These are phyloP conservation scores for Setaria viridis DNA, from an alignment of 202 grass and related monocot species.

Conservation along the genomic window DNA sequence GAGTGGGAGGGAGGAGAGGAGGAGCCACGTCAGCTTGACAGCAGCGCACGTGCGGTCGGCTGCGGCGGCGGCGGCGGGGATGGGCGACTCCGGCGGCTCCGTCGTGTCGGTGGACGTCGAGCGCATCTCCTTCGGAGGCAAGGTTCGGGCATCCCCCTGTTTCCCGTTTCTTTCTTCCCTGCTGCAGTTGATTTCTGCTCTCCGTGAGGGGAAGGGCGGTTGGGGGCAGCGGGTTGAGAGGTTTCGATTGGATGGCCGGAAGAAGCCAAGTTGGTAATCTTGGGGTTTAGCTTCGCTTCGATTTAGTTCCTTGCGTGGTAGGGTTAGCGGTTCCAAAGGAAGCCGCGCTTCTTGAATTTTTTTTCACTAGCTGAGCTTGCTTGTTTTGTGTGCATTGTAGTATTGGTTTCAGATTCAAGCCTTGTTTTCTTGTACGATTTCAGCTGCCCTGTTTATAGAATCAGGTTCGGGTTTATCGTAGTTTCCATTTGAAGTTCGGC, in stretches of 20 bases:
- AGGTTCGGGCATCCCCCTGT: slow-evolving; percentile 53
- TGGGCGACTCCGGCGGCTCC: slow-evolving; percentile 75
- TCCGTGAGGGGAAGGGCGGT: background rate
- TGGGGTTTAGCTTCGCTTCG: slow-evolving; percentile 41
- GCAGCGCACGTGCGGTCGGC: slow-evolving; percentile 22
- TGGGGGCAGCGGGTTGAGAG: slow-evolving; percentile 24
- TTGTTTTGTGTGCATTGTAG: slow-evolving; percentile 20
- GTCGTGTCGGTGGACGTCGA: slow-evolving; percentile 87
- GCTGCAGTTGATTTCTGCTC: slow-evolving; percentile 20
- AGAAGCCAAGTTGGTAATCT: slow-evolving; percentile 30
- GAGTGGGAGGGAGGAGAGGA: background rate
- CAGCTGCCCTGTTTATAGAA: background rate
- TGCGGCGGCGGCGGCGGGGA: slow-evolving; percentile 21
- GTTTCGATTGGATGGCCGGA: background rate
- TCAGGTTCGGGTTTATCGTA: slow-evolving; percentile 7
- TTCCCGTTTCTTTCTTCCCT: slow-evolving; percentile 19
- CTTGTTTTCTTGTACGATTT: slow-evolving; percentile 29
- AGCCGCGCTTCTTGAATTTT: slow-evolving; percentile 1
- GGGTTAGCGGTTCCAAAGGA: slow-evolving; percentile 27
- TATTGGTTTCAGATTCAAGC: slow-evolving; percentile 44
- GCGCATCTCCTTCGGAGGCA: slow-evolving; percentile 94
- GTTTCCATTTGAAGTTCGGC: background rate
- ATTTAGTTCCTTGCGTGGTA: slow-evolving; percentile 5
- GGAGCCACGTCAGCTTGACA: slow-evolving; percentile 30
- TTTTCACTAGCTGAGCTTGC: slow-evolving; percentile 10